Percentiles rank a stretch among this genome's conserved stretches.
phyloP scores from a whole-genome alignment of 306 rosid genomes.

The Dryas drummondii region DNA sequence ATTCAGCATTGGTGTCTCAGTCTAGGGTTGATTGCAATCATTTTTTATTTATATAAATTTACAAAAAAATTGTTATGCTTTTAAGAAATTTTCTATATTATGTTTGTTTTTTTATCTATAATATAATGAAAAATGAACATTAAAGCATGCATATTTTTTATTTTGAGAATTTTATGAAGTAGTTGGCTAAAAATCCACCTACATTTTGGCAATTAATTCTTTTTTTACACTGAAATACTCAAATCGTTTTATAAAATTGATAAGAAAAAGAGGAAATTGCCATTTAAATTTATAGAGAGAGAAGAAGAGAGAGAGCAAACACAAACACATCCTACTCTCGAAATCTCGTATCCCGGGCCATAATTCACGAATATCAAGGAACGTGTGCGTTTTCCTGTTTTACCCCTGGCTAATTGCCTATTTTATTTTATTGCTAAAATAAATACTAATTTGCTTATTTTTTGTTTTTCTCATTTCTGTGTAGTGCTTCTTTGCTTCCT shows the following conservation, averaged over 20 bases:
- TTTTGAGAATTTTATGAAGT: no score
- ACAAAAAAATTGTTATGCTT: no score
- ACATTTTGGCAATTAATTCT: no score
- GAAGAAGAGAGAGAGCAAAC: slow-evolving; percentile 11
- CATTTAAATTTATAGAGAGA: not conserved
- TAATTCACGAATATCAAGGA: slow-evolving; percentile 43
- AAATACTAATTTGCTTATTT: slow-evolving; percentile 4
- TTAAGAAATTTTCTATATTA: no score
- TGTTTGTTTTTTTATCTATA: no score
- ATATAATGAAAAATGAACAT: no score
- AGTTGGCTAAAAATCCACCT: no score
- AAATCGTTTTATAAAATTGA: not conserved
- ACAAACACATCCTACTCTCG: slow-evolving; percentile 24
- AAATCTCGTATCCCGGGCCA: slow-evolving; percentile 62
- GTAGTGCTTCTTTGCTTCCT: slow-evolving; percentile 30
- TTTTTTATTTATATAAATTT: no score
- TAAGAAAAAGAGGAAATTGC: not conserved
- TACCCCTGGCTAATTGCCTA: slow-evolving; percentile 26
- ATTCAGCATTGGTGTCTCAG: not conserved
- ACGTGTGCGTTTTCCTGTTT: slow-evolving; percentile 37
- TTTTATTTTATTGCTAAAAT: not conserved
- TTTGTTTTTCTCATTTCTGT: slow-evolving; percentile 12
- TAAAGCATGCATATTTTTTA: no score
- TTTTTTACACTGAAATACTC: no score
- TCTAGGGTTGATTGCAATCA: no score